Evolutionary conservation across 1,139 yeast genomes (phyloP), one percentile per base, ranked within the genome.

Genomic region (Debaryomyces nepalensis): DNA sequence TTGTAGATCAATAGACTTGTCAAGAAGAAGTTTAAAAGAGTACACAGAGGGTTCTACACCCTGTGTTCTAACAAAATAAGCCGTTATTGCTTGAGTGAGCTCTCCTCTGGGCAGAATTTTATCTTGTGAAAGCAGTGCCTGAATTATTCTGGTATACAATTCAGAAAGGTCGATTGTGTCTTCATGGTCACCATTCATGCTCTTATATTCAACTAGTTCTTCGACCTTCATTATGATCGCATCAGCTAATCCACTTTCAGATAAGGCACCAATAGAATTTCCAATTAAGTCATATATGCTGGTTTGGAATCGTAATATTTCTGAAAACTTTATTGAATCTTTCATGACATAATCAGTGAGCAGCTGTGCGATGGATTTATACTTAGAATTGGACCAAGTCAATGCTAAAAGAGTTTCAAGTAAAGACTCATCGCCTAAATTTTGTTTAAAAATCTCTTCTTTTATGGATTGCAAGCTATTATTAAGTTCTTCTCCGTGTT

Each of bases 11-110:
- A 69, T 53, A 0, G 73, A 69, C 26, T 47, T 43, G 37, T 69
- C 74, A 2, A 73, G 48, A 36, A 66, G 48, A 33, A 56, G 43
- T 46, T 66, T 68, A 51, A 58, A 70, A 0, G 64, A 54, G 15
- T 53, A 36, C 1, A 63, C 52, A 1, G 37, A 34, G 4, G 31
- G 49, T 33, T 61, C 66, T 2, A 52, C 38, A 2, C 41, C 45
- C 42, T 45, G 49, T 5, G 37, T 26, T 9, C 40, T 34, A 15
- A 15, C 14, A 40, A 62, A 63, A 26, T 50, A 37, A 9, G 49
- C 42, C 8, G 46, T 42, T 2, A 64, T 33, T 2, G 45, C 15
- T 3, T 53, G 42, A 3, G 57, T 46, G 35, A 57, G 57, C 12
- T 34, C 31, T 1, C 64, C 67, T 20, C 59, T 49, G 4, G 67